Evolutionary conservation across 1,139 yeast species (phyloP), one percentile per base, ranked within the genome.

Genomic region (Saccharomyces hybrid): DNA sequence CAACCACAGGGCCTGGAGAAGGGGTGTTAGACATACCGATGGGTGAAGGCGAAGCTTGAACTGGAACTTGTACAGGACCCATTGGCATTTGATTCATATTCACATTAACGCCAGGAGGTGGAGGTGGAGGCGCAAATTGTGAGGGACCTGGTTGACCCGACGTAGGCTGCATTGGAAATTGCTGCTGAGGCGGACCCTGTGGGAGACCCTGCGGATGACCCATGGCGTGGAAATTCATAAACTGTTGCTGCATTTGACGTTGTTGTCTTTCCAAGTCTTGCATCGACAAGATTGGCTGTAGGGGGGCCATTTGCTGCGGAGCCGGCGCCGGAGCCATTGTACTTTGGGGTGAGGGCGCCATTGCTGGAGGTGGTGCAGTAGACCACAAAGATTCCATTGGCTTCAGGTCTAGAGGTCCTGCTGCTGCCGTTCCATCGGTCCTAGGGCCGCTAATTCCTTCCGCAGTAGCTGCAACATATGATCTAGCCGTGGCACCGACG

Each of bases 341-440:
- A 53, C 62, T 38, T 50, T 61, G 31, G 55, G 64, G 8, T 56
- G 59, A 46, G 58, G 63, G 46, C 57, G 59, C 27, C 56, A 60
- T 16, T 55, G 65, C 44, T 47, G 61, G 50, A 47, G 55, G 53
- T 42, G 58, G 48, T 52, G 55, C 46, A 53, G 59, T 55, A 49
- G 54, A 57, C 89, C 89, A 84, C 51, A 84, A 66, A 2, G 87
- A 82, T 51, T 83, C 86, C 78, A 83, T 79, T 52, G 90, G 89
- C 63, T 79, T 80, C 66, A 83, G 65, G 28, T 80, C 79, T 47
- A 73, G 77, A 51, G 68, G 56, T 29, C 69, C 61, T 8, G 55
- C 49, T 23, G 55, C 51, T 31, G 63, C 65, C 61, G 20, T 65
- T 58, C 51, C 59, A n/a, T 51, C 13, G 23, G 61, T 53, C 66